Evolutionary conservation across 352 stramenopile species (phyloP).

Genomic region (Blastocystis sp.): DNA sequence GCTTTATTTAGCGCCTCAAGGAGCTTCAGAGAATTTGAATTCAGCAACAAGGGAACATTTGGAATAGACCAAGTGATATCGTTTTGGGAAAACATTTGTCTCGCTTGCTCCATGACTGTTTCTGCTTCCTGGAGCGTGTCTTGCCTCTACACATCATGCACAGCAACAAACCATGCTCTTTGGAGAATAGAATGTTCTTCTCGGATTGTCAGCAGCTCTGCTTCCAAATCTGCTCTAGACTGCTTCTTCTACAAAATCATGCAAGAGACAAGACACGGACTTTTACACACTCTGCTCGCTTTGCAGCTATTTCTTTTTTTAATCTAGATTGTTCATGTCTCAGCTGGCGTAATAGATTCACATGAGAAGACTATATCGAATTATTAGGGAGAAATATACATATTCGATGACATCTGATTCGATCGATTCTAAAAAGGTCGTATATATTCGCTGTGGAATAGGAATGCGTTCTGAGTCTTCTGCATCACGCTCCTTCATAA

Average conservation of each 20-base stretch:
- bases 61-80: not conserved
- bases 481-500: not conserved
- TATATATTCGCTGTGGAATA: constrained; percentile 23
- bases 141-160: not conserved
- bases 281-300: not conserved
- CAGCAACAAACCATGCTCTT: not conserved
- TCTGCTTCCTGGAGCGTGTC: not conserved
- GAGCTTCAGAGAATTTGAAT: not conserved
- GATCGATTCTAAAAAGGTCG: not conserved
- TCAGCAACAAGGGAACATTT: not conserved
- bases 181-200: not conserved
- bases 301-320: constrained; percentile 6
- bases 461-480: not conserved
- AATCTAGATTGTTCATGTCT: not conserved
- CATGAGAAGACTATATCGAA: not conserved
- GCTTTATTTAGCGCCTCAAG: not conserved
- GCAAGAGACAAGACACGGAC: not conserved
- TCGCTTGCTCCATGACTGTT: not conserved
- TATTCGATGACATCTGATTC: constrained; percentile 31
- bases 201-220: not conserved
- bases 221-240: not conserved
- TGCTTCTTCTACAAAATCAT: not conserved
- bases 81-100: not conserved
- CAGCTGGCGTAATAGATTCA: not conserved
- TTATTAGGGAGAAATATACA: not conserved